Evolutionary conservation across 2,329 filamentous ascomycete species (phyloP).

Genomic region (Parastagonospora nodorum): DNA sequence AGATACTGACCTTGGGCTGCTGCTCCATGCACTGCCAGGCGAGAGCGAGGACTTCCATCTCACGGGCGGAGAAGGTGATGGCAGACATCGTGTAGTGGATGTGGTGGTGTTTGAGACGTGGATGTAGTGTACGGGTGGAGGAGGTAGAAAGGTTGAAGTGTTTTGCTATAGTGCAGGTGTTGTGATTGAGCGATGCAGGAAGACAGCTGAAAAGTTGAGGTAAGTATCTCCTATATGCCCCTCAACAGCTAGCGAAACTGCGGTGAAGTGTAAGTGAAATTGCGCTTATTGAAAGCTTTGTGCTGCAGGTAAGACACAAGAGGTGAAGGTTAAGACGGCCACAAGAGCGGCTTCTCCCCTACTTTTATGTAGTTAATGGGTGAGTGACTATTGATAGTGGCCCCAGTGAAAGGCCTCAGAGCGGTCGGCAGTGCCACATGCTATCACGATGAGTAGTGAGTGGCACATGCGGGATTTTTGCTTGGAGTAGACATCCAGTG

Average conservation of each 20-base stretch:
- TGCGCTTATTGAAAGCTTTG: background rate
- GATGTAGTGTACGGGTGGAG: constrained; percentile 4
- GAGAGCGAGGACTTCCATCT: constrained; percentile 37
- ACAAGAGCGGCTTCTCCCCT: constrained; percentile 1
- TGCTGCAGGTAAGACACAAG: constrained; percentile 9
- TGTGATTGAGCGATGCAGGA: constrained; percentile 6
- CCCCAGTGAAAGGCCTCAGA: background rate
- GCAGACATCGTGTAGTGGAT: constrained; percentile 6
- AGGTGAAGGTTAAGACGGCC: constrained; percentile 6
- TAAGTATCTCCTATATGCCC: constrained; percentile 2
- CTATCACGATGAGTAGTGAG: too few species aligned
- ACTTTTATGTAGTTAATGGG: background rate
- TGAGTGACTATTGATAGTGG: background rate
- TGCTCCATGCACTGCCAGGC: constrained; percentile 44
- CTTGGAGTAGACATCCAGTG: too few species aligned
- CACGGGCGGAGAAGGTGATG: constrained; percentile 24
- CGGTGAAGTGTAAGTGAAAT: constrained; percentile 5
- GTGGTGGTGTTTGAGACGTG: constrained; percentile 10
- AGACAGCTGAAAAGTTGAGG: background rate
- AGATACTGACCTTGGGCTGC: constrained; percentile 35
- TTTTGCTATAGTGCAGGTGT: background rate
- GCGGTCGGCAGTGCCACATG: background rate
- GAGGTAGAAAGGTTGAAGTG: constrained; percentile 1
- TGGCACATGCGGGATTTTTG: too few species aligned
- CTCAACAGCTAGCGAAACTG: background rate